phyloP scores from a whole-genome alignment of 2,329 filamentous ascomycete genomes.

The Fusarium incarnatum region DNA sequence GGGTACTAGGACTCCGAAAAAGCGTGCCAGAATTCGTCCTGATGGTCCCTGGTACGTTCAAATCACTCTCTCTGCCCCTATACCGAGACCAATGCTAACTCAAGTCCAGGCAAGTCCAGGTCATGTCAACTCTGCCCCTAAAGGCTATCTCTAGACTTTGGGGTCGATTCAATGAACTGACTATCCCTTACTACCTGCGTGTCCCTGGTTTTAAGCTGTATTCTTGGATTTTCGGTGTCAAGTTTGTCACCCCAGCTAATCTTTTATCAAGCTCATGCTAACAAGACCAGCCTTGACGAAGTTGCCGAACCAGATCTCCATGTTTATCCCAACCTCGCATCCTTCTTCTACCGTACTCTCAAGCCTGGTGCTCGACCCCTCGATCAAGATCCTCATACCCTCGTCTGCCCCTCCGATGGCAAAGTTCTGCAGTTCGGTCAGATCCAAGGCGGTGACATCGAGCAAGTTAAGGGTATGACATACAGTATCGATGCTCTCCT shows the following conservation, averaged over 20 bases:
- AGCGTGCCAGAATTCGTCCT: slow-evolving; percentile 74
- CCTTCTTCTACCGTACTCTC: slow-evolving; percentile 96
- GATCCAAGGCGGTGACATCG: slow-evolving; percentile 93
- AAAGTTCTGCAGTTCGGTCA: slow-evolving; percentile 90
- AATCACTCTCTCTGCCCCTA: slow-evolving; percentile 20
- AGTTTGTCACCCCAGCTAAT: slow-evolving; percentile 55
- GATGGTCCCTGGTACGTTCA: slow-evolving; percentile 80
- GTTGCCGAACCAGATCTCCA: slow-evolving; percentile 89
- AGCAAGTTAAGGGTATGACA: slow-evolving; percentile 98
- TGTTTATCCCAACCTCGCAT: slow-evolving; percentile 89
- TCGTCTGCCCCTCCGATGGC: slow-evolving; percentile 91
- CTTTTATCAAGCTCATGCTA: slow-evolving; percentile 26
- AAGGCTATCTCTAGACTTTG: slow-evolving; percentile 91
- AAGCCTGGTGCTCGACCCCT: slow-evolving; percentile 90
- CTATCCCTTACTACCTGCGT: slow-evolving; percentile 87
- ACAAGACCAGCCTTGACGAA: slow-evolving; percentile 77
- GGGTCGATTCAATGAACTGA: slow-evolving; percentile 91
- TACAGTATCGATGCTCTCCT: slow-evolving; percentile 95
- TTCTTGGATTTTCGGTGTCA: slow-evolving; percentile 90
- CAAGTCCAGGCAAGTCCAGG: slow-evolving; percentile 78
- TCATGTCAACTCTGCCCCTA: slow-evolving; percentile 92
- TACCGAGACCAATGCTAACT: slow-evolving; percentile 30
- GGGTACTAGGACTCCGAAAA: slow-evolving; percentile 60
- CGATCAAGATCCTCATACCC: slow-evolving; percentile 80
- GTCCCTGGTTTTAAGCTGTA: slow-evolving; percentile 93